These are phyloP conservation scores for Quercus cerris DNA, from an alignment of 306 rosid genomes.

Conservation along the genomic window DNA sequence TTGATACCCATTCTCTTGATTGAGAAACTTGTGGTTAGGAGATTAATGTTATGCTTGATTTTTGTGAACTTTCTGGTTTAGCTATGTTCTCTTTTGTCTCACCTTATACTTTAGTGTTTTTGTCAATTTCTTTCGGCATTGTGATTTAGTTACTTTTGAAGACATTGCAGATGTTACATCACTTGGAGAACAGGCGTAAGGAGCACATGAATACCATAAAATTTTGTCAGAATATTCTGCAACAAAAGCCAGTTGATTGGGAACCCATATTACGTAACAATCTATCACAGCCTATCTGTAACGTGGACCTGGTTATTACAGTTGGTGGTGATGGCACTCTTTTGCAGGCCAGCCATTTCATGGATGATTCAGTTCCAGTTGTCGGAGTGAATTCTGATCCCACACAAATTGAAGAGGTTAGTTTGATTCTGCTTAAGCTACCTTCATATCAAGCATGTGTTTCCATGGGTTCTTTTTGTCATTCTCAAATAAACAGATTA, in stretches of 20 bases:
- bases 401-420: conserved; percentile 72
- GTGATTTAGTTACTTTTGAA: conserved; percentile 14
- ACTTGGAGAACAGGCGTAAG: conserved; percentile 60
- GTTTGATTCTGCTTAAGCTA: not conserved
- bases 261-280: conserved; percentile 44
- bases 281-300: conserved; percentile 54
- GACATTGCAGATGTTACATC: conserved; percentile 48
- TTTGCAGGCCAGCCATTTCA: conserved; percentile 79
- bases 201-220: conserved; percentile 69
- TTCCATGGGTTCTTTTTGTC: conserved; percentile 2
- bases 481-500: conserved; percentile 1
- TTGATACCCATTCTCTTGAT: not conserved
- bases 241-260: conserved; percentile 71
- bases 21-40: not conserved
- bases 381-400: conserved; percentile 99
- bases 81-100: not conserved
- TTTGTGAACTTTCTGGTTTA: not conserved
- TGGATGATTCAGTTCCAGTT: conserved; percentile 70
- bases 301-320: conserved; percentile 78
- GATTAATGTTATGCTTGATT: not conserved
- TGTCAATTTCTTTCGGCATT: not conserved
- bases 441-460: conserved; percentile 10
- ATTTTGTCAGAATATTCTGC: conserved; percentile 68
- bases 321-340: conserved; percentile 97
- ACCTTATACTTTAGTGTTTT: not conserved